A percentile compares a stretch with the other conserved stretches of the same genome.
Evolutionary conservation across 139 green algal species (phyloP).

Genomic region (Micractinium conductrix): DNA sequence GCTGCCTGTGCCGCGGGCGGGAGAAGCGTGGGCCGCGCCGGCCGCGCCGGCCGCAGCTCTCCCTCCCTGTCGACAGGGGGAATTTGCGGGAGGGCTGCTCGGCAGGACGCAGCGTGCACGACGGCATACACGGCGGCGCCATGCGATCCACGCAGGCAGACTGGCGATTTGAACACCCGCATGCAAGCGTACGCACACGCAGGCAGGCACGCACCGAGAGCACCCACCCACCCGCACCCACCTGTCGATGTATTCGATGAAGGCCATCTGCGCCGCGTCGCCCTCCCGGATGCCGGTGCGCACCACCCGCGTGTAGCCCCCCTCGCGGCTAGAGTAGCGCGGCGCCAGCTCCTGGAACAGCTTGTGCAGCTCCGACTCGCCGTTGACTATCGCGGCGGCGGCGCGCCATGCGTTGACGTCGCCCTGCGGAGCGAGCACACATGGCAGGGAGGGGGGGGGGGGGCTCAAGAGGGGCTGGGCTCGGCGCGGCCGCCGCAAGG

Average conservation of each 20-base stretch:
- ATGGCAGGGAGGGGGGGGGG: neutral
- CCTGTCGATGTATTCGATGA: conserved; percentile 94
- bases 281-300: conserved; percentile 63
- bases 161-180: too few relatives aligned
- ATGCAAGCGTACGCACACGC: too few relatives aligned
- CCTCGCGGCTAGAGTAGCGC: conserved; percentile 83
- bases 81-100: too few relatives aligned
- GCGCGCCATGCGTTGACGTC: conserved; percentile 59
- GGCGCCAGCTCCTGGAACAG: conserved; percentile 87
- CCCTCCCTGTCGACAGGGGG: conserved; percentile 86
- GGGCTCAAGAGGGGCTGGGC: neutral
- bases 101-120: too few relatives aligned
- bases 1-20: conserved; percentile 54
- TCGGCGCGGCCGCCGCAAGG: neutral
- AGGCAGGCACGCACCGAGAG: too few relatives aligned
- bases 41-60: conserved; percentile 79
- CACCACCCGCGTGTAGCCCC: conserved; percentile 92
- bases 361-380: conserved; percentile 82
- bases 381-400: conserved; percentile 72
- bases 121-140: too few relatives aligned
- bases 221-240: too few relatives aligned
- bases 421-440: conserved; percentile 70
- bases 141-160: too few relatives aligned
- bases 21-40: conserved; percentile 40
- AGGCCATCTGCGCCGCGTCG: conserved; percentile 89